Conservation (phyloP, 75 land plant genomes). For the Cupressus sempervirens region DNA sequence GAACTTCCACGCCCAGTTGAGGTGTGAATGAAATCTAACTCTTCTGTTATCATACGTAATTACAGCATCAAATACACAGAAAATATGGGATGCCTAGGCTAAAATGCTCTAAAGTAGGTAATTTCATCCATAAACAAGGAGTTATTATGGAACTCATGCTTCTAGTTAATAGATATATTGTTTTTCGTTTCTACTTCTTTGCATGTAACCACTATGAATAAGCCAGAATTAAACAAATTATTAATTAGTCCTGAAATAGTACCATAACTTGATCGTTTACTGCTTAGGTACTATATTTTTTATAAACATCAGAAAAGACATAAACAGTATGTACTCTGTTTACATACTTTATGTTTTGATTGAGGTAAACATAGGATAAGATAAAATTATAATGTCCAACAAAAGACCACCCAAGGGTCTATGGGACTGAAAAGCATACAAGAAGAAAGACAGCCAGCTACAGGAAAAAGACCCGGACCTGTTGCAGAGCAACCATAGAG, state of each 20-base stretch:
- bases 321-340: not conserved
- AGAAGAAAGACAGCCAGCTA: too few relatives aligned
- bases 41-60: not conserved
- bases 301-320: not conserved
- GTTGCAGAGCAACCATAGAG: too few relatives aligned
- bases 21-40: slow-evolving; percentile 30
- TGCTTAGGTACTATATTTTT: not conserved
- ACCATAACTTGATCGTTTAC: not conserved
- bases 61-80: not conserved
- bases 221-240: not conserved
- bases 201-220: not conserved
- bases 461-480: too few relatives aligned
- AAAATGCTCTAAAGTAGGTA: not conserved
- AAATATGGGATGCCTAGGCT: not conserved
- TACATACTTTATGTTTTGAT: not conserved
- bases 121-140: not conserved
- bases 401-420: too few relatives aligned
- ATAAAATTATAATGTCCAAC: too few relatives aligned
- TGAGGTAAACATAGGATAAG: too few relatives aligned
- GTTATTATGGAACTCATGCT: not conserved
- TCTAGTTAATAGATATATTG: not conserved
- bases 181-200: not conserved
- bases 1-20: slow-evolving; percentile 74
- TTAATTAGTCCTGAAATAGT: not conserved
- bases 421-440: too few relatives aligned